Conservation (phyloP, 139 green algal genomes). For the Haematococcus sp. region DNA sequence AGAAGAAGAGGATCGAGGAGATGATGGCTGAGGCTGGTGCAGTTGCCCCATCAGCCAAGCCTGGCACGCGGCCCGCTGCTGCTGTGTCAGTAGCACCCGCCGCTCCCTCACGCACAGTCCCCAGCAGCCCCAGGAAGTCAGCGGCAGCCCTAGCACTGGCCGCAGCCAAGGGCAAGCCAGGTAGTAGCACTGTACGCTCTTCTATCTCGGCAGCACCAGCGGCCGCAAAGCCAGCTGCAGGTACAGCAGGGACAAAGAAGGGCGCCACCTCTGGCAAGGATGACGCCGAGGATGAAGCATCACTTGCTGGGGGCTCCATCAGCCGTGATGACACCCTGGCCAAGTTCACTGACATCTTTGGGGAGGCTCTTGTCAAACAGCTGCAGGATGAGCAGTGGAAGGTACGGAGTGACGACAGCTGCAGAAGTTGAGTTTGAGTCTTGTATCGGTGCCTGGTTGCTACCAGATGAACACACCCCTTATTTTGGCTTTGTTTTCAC, state of each 20-base stretch:
- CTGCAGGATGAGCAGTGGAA: conserved; percentile 86
- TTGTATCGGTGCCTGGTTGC: no score
- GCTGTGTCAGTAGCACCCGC: no score
- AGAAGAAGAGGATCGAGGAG: conserved; percentile 79
- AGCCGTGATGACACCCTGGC: conserved; percentile 50
- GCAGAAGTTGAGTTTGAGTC: no score
- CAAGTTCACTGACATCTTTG: conserved; percentile 51
- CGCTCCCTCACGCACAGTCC: no score
- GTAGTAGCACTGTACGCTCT: no score
- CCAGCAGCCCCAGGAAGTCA: conserved; percentile 6
- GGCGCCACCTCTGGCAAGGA: background rate
- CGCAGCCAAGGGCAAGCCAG: background rate
- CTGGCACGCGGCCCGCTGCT: no score
- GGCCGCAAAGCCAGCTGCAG: conserved; percentile 7
- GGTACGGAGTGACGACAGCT: conserved; percentile 25
- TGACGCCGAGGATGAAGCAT: conserved; percentile 42
- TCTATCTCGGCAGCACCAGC: conserved; percentile 5
- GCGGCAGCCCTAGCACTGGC: background rate
- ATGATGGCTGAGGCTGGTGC: conserved; percentile 48
- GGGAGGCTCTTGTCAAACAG: conserved; percentile 49
- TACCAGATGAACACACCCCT: no score
- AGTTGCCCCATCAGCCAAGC: no score
- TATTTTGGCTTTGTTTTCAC: no score
- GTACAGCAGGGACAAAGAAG: background rate
- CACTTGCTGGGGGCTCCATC: conserved; percentile 32